Evolutionary conservation across 306 rosid genomes (phyloP).

Genomic region (Prunus mume): DNA sequence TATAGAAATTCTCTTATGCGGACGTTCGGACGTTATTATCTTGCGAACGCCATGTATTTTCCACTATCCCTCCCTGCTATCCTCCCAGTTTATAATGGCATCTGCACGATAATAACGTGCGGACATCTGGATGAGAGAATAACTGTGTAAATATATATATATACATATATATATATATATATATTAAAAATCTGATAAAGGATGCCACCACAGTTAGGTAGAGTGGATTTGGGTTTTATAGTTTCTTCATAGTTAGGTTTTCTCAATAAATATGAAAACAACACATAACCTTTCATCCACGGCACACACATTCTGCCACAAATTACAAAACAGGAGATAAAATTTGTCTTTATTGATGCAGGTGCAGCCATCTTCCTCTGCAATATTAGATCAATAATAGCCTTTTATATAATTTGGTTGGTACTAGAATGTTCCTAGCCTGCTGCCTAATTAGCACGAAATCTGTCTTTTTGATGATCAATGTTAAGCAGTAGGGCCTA

Average conservation of each 20-base stretch:
- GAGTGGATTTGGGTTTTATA: neutral
- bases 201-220: neutral
- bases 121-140: too few relatives aligned
- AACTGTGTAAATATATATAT: too few relatives aligned
- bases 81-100: too few relatives aligned
- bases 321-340: neutral
- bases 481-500: neutral
- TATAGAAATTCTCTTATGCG: too few relatives aligned
- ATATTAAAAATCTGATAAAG: neutral
- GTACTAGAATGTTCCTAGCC: constrained; percentile 8
- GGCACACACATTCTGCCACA: constrained; percentile 3
- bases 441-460: neutral
- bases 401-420: neutral
- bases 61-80: too few relatives aligned
- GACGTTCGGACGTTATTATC: too few relatives aligned
- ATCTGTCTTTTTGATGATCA: neutral
- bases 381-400: neutral
- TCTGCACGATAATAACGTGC: too few relatives aligned
- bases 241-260: neutral
- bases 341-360: neutral
- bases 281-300: constrained; percentile 16
- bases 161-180: too few relatives aligned
- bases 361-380: neutral
- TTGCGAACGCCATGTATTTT: too few relatives aligned
- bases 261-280: constrained; percentile 13